Conservation (phyloP, 2,329 filamentous ascomycete species). For the Pyrenophora graminea region DNA sequence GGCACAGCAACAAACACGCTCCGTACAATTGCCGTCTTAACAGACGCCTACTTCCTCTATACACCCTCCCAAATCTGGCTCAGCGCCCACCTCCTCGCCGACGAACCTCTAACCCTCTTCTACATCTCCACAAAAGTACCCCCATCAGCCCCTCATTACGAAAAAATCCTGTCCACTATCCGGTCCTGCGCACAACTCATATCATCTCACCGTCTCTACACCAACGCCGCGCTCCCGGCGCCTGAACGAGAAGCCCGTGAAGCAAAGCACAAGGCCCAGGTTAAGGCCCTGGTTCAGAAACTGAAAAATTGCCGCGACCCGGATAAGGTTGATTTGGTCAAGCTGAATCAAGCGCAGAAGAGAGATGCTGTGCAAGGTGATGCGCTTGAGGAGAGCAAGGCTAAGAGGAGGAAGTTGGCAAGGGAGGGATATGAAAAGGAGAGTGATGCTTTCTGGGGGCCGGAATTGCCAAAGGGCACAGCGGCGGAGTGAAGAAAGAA, state of each 20-base stretch:
- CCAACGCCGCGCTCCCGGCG: conserved; percentile 14
- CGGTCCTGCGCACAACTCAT: conserved; percentile 49
- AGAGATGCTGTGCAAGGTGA: conserved; percentile 44
- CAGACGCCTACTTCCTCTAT: conserved; percentile 96
- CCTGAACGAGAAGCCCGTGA: conserved; percentile 39
- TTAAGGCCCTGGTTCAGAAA: conserved; percentile 62
- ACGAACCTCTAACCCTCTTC: conserved; percentile 63
- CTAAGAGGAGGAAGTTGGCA: conserved; percentile 51
- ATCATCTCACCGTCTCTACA: conserved; percentile 31
- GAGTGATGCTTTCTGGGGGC: conserved; percentile 54
- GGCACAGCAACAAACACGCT: conserved; percentile 62
- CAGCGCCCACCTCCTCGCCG: conserved; percentile 75
- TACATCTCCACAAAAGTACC: conserved; percentile 53
- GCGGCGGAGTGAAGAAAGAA: conserved; percentile 8
- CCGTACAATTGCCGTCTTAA: conserved; percentile 75
- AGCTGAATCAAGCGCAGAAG: conserved; percentile 66
- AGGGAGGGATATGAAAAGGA: conserved; percentile 52
- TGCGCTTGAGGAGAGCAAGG: conserved; percentile 47
- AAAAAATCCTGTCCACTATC: conserved; percentile 47
- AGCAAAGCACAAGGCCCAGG: conserved; percentile 58
- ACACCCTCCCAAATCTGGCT: conserved; percentile 94
- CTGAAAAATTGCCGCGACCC: conserved; percentile 75
- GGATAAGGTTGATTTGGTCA: conserved; percentile 72
- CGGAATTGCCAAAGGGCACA: conserved; percentile 27
- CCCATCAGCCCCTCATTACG: conserved; percentile 23